These are phyloP conservation scores for Alternaria novae-zelandiae DNA, from an alignment of 2,329 filamentous ascomycete species.

Conservation along the genomic window DNA sequence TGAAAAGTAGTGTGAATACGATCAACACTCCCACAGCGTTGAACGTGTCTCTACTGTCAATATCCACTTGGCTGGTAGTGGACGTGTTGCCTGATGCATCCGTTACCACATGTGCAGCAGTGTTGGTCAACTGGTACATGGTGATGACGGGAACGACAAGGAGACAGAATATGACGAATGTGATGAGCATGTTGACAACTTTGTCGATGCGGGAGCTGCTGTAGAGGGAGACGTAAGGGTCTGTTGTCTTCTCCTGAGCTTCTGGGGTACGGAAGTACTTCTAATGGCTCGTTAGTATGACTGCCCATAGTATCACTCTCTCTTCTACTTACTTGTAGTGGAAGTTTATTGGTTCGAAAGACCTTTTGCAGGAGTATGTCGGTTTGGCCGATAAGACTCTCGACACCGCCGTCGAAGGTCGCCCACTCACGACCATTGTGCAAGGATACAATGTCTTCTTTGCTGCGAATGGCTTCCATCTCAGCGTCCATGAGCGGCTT, in stretches of 20 bases:
- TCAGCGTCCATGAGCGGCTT: too few relatives aligned
- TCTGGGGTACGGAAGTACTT: constrained; percentile 51
- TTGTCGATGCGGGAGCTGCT: constrained; percentile 47
- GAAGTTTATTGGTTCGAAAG: too few relatives aligned
- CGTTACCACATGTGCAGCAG: neutral
- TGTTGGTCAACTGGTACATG: constrained; percentile 48
- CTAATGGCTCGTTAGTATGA: too few relatives aligned
- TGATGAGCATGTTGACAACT: constrained; percentile 52
- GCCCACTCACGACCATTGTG: too few relatives aligned
- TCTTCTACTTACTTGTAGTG: too few relatives aligned
- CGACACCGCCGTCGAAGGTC: too few relatives aligned
- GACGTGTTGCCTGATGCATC: neutral
- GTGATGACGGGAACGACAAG: constrained; percentile 51
- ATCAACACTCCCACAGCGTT: constrained; percentile 52
- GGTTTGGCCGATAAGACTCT: too few relatives aligned
- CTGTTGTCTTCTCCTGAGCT: constrained; percentile 45
- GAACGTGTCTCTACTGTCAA: constrained; percentile 40
- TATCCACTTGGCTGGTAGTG: neutral
- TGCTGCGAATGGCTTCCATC: too few relatives aligned
- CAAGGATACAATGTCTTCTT: too few relatives aligned
- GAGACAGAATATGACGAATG: constrained; percentile 51
- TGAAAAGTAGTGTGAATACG: constrained; percentile 50
- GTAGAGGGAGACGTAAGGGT: constrained; percentile 46
- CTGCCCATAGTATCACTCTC: too few relatives aligned
- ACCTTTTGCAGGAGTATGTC: too few relatives aligned